Percentiles rank a stretch among this genome's conserved stretches.
These are phyloP conservation scores for Starmerella tilneyi DNA, from an alignment of 805 yeast species.

Conservation along the genomic window DNA sequence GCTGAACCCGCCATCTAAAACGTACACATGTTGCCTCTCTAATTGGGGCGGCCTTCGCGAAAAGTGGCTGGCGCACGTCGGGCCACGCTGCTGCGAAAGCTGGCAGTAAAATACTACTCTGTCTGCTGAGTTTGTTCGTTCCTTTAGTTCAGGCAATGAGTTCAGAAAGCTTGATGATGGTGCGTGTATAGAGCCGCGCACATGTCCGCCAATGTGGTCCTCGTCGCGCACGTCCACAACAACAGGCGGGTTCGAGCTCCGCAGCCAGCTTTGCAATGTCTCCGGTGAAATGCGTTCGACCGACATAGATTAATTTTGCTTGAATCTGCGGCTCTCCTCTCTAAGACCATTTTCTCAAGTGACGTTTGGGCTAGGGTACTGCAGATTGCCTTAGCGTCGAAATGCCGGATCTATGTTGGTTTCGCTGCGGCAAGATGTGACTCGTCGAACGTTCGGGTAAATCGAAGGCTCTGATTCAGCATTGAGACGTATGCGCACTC, in stretches of 20 bases:
- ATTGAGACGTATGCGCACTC: too few relatives aligned
- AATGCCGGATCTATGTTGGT: too few relatives aligned
- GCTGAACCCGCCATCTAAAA: constrained; percentile 75
- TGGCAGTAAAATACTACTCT: constrained; percentile 85
- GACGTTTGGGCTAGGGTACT: constrained; percentile 1
- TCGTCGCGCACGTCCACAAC: constrained; percentile 80
- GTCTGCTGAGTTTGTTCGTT: constrained; percentile 32
- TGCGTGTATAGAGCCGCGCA: constrained; percentile 44
- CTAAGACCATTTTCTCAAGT: not conserved
- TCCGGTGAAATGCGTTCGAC: constrained; percentile 21
- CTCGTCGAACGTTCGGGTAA: too few relatives aligned
- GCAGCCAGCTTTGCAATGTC: constrained; percentile 28
- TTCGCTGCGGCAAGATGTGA: too few relatives aligned
- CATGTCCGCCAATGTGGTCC: constrained; percentile 72
- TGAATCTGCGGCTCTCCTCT: not conserved
- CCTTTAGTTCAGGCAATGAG: constrained; percentile 34
- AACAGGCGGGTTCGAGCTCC: constrained; percentile 25
- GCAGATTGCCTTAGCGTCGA: too few relatives aligned
- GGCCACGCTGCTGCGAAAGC: constrained; percentile 84
- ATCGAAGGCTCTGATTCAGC: too few relatives aligned
- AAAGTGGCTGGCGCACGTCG: constrained; percentile 54
- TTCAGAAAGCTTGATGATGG: constrained; percentile 42
- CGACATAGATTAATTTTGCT: not conserved
- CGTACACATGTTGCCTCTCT: constrained; percentile 44
- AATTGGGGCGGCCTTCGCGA: not conserved